A percentile compares a stretch with the other conserved stretches of the same genome.
Conservation (phyloP, 805 yeast species). For the Candida ortonii region DNA sequence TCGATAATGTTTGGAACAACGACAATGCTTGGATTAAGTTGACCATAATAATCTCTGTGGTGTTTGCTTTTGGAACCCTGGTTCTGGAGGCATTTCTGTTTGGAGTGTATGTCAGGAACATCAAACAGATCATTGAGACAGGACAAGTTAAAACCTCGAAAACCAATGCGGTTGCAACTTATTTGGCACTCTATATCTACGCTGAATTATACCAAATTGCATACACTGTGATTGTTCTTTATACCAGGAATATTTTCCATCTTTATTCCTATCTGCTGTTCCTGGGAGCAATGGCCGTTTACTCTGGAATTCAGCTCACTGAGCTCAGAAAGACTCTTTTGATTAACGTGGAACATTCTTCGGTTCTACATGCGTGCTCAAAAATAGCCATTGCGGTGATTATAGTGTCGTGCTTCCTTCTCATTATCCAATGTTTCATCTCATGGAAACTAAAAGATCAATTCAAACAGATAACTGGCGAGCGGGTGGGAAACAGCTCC, state of each 20-base stretch:
- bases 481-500: constrained; percentile 37
- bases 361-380: constrained; percentile 34
- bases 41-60: constrained; percentile 33
- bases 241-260: constrained; percentile 37
- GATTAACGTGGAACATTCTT: constrained; percentile 14
- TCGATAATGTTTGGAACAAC: constrained; percentile 15
- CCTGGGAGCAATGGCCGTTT: constrained; percentile 41
- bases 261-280: constrained; percentile 32
- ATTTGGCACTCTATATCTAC: constrained; percentile 42
- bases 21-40: constrained; percentile 16
- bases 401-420: constrained; percentile 33
- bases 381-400: constrained; percentile 41
- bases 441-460: constrained; percentile 13
- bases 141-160: constrained; percentile 4
- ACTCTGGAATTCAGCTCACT: constrained; percentile 42
- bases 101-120: constrained; percentile 37
- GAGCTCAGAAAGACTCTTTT: constrained; percentile 33
- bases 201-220: constrained; percentile 41
- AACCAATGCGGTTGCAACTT: constrained; percentile 30
- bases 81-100: constrained; percentile 40
- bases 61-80: constrained; percentile 35
- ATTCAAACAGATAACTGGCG: constrained; percentile 17
- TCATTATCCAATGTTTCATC: constrained; percentile 32
- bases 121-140: constrained; percentile 11
- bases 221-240: constrained; percentile 35